Evolutionary conservation across 2,329 filamentous ascomycete genomes (phyloP).

Genomic region (Talaromyces piceae): DNA sequence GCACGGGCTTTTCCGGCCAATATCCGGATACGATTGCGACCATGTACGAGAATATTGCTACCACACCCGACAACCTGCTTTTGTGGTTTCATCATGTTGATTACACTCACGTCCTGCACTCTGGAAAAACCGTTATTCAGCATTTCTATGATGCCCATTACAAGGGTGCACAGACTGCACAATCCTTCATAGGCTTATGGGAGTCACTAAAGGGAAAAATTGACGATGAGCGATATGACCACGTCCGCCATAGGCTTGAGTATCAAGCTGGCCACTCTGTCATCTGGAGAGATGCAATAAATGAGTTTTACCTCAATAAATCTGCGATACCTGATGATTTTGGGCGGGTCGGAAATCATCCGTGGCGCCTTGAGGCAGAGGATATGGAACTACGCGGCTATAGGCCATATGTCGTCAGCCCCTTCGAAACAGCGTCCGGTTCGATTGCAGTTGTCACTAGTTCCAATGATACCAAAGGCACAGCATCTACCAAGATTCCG

Average conservation of each 20-base stretch:
- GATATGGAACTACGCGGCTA: conserved; percentile 56
- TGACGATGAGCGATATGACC: conserved; percentile 53
- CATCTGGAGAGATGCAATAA: conserved; percentile 63
- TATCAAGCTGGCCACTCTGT: conserved; percentile 64
- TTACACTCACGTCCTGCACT: conserved; percentile 56
- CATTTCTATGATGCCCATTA: conserved; percentile 61
- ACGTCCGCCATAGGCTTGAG: conserved; percentile 51
- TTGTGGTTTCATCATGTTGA: conserved; percentile 70
- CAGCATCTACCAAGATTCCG: conserved; percentile 40
- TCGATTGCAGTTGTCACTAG: conserved; percentile 49
- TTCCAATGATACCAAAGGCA: conserved; percentile 46
- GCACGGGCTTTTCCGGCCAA: conserved; percentile 58
- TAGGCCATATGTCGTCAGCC: conserved; percentile 44
- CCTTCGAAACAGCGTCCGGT: conserved; percentile 54
- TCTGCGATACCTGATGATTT: conserved; percentile 53
- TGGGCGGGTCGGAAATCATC: conserved; percentile 53
- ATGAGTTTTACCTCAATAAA: conserved; percentile 55
- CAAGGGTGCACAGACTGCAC: conserved; percentile 51
- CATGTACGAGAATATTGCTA: conserved; percentile 53
- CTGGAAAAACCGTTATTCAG: conserved; percentile 60
- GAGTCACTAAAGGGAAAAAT: conserved; percentile 48
- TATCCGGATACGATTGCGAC: conserved; percentile 56
- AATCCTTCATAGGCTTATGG: conserved; percentile 51
- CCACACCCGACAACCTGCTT: conserved; percentile 60
- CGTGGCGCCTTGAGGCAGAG: conserved; percentile 63